Base-by-base conservation (phyloP, 2,329 filamentous ascomycete genomes). In the Pseudohalonectria lignicola region DNA sequence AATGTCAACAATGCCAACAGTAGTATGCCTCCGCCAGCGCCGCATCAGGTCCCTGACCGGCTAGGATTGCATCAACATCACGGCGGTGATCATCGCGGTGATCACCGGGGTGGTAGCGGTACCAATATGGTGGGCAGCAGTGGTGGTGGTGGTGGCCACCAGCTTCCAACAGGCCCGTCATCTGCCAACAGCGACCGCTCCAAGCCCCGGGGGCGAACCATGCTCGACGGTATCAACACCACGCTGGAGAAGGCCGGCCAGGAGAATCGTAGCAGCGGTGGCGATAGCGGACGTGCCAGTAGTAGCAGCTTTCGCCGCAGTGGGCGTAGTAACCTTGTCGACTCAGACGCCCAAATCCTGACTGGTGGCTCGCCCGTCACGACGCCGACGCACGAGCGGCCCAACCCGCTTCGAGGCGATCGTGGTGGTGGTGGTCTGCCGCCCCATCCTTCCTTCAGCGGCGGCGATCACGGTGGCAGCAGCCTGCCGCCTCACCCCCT, bases 271-370 rank as follows among this genome's bases (percentile, higher is more conserved):
- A 7, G 15, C 7, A 25, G 15, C 23, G 15, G 25, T 13, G 25
- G 7, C n/a, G 36, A 37, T 7, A 6, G 17, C 16, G 20, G 29
- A 15, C 36, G 36, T 16, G 28, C 18, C 18, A 60, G 56, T 21
- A 61, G 56, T 32, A 58, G 55, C 9, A 56, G 47, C 29, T 46
- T n/a, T n/a, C n/a, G n/a, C n/a, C n/a, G 44, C 52, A 53, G 45
- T 56, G 60, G 48, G 43, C 59, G 64, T 12, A 59, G 58, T 37
- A 65, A 62, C 41, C 50, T 76, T 26, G 67, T 61, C 15, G 66
- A 65, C 15, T 75, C 71, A 3, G 73, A 77, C 45, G 67, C 67
- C 1, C 74, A 77, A 47, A 67, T 71, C 4, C 58, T 76, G 3
- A 68, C 69, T 1, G 71, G 72, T 17, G 69, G 66, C 15, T 71